These are phyloP conservation scores for Sporisorium scitamineum DNA, from an alignment of 1,284 basidiomycete genomes.

Conservation along the genomic window DNA sequence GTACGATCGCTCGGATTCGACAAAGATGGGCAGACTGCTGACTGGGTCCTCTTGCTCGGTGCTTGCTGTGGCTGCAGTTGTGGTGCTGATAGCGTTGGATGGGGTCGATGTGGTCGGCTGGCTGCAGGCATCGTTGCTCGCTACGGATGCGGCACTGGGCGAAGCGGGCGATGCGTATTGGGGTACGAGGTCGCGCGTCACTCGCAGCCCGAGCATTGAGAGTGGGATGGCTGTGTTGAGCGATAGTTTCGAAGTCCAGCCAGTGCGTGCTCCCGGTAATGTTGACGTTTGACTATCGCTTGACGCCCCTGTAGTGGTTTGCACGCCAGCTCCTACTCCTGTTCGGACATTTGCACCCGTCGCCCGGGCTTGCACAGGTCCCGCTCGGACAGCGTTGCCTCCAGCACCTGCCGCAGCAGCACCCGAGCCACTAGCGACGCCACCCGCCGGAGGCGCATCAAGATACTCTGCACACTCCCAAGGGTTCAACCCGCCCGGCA, in stretches of 20 bases:
- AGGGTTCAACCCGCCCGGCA: conserved; percentile 30
- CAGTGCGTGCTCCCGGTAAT: conserved; percentile 30
- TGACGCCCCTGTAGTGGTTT: background rate
- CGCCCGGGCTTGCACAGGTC: background rate
- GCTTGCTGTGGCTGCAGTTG: background rate
- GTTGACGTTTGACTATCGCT: background rate
- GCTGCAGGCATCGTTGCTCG: conserved; percentile 16
- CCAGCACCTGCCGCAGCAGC: background rate
- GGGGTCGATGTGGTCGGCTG: background rate
- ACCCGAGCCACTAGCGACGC: background rate
- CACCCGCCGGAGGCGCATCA: conserved; percentile 14
- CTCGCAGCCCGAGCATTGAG: conserved; percentile 23
- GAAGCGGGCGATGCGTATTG: conserved; percentile 34
- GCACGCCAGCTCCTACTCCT: background rate
- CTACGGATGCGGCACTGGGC: conserved; percentile 2
- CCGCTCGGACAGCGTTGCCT: conserved; percentile 2
- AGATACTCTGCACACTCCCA: conserved; percentile 53
- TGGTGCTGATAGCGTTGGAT: background rate
- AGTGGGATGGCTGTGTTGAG: conserved; percentile 42
- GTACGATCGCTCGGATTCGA: conserved; percentile 51
- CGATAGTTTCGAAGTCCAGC: conserved; percentile 29
- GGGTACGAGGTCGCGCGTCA: conserved; percentile 47
- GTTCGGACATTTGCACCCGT: background rate
- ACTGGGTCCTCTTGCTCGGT: background rate
- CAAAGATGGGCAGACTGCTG: conserved; percentile 13